Evolutionary conservation across 2,329 filamentous ascomycete genomes (phyloP).

Genomic region (Sarocladium strictum): DNA sequence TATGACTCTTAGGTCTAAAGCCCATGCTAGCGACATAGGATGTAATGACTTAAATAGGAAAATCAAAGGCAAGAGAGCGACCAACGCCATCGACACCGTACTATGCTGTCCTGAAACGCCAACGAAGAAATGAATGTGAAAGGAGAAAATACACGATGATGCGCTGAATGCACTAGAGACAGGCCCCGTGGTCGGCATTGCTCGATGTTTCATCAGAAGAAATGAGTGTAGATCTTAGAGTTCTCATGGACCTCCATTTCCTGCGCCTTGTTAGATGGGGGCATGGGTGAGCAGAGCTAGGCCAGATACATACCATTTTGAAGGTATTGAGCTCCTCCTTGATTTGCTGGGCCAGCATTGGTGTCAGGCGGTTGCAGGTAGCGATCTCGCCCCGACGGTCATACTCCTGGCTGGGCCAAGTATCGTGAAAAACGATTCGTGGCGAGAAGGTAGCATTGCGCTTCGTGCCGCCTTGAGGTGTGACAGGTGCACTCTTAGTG

Average conservation of each 20-base stretch:
- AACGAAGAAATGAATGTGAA: constrained; percentile 38
- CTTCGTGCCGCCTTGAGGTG: constrained; percentile 62
- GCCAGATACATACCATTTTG: constrained; percentile 64
- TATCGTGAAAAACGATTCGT: constrained; percentile 90
- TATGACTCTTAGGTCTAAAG: constrained; percentile 30
- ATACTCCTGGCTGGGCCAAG: constrained; percentile 92
- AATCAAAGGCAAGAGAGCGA: constrained; percentile 26
- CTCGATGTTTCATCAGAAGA: constrained; percentile 65
- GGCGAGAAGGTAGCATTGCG: constrained; percentile 76
- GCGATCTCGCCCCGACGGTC: constrained; percentile 93
- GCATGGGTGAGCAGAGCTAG: too few species aligned
- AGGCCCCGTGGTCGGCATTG: constrained; percentile 12
- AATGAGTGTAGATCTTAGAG: constrained; percentile 99
- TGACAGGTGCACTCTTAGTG: constrained; percentile 73
- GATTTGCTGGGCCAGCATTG: constrained; percentile 96
- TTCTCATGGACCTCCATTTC: constrained; percentile 99
- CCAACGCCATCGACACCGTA: constrained; percentile 47
- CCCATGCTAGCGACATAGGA: constrained; percentile 28
- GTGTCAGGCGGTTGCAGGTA: constrained; percentile 94
- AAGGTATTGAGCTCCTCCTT: constrained; percentile 99
- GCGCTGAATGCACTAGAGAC: not conserved
- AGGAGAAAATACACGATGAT: constrained; percentile 46
- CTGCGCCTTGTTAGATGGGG: constrained; percentile 46
- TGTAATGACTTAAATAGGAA: constrained; percentile 22
- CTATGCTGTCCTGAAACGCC: constrained; percentile 54